Conservation (phyloP, 2,329 filamentous ascomycete species). For the Ascochyta clinopodiicola region DNA sequence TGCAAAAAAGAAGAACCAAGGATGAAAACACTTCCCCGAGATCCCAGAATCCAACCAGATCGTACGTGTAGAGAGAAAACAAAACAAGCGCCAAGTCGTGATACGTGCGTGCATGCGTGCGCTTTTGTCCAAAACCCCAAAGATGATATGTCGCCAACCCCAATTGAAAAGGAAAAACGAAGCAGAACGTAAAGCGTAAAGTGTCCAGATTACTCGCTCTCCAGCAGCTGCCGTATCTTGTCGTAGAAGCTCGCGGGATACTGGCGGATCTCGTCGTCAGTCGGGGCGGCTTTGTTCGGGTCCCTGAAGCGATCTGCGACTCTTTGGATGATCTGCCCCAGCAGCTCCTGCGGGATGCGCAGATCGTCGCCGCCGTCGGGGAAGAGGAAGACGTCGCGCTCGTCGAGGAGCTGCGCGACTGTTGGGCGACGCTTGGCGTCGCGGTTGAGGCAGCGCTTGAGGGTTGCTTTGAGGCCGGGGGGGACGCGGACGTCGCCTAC, state of each 20-base stretch:
- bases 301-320: slow-evolving; percentile 66
- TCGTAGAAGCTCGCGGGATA: slow-evolving; percentile 57
- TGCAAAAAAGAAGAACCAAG: no score
- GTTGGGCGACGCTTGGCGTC: slow-evolving; percentile 64
- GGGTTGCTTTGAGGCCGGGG: slow-evolving; percentile 60
- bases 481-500: slow-evolving; percentile 68
- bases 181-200: background rate
- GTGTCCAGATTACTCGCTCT: slow-evolving; percentile 23
- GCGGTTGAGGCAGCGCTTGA: slow-evolving; percentile 65
- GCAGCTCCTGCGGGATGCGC: slow-evolving; percentile 59
- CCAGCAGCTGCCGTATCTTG: slow-evolving; percentile 53
- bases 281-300: slow-evolving; percentile 58
- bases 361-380: slow-evolving; percentile 62
- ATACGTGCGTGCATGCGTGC: no score
- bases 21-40: no score
- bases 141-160: no score
- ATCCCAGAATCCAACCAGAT: no score
- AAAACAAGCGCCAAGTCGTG: no score
- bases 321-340: slow-evolving; percentile 65
- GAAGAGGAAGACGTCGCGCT: slow-evolving; percentile 64
- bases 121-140: no score
- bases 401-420: slow-evolving; percentile 62
- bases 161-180: background rate
- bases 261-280: slow-evolving; percentile 60
- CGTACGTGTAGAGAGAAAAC: no score